These are phyloP conservation scores for Phytophthora cactorum DNA, from an alignment of 352 stramenopile species.

Conservation along the genomic window DNA sequence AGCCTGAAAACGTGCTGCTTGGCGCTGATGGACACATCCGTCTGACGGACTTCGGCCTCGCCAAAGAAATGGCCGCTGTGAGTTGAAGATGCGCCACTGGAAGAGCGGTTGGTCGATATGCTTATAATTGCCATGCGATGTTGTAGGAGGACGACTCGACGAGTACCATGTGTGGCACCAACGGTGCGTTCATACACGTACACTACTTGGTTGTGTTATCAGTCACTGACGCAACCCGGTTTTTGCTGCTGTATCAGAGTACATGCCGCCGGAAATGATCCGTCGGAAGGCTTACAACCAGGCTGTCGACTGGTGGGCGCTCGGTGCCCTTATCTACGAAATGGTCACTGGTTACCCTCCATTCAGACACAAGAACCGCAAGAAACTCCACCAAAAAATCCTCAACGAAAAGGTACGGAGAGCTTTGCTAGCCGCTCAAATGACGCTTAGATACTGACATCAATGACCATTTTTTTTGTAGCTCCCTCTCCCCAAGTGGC, in stretches of 20 bases:
- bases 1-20: conserved; percentile 87
- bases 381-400: conserved; percentile 90
- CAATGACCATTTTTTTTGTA: conserved; percentile 18
- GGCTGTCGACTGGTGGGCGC: conserved; percentile 88
- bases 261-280: conserved; percentile 91
- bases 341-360: conserved; percentile 88
- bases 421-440: neutral
- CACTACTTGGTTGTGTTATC: neutral
- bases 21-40: conserved; percentile 84
- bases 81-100: conserved; percentile 3
- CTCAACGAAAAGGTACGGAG: conserved; percentile 77
- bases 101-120: neutral
- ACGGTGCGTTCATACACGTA: conserved; percentile 46
- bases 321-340: conserved; percentile 86
- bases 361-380: conserved; percentile 83
- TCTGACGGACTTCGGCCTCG: conserved; percentile 87
- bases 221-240: conserved; percentile 1
- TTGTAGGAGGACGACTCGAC: conserved; percentile 72
- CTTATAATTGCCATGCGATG: conserved; percentile 23
- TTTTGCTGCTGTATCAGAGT: conserved; percentile 51
- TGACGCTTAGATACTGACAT: conserved; percentile 11
- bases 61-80: conserved; percentile 81
- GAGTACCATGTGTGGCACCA: conserved; percentile 85
- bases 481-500: conserved; percentile 80
- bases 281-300: conserved; percentile 84